Base-by-base conservation (phyloP, 2,329 filamentous ascomycete genomes). In the Sporothrix brunneoviolacea region DNA sequence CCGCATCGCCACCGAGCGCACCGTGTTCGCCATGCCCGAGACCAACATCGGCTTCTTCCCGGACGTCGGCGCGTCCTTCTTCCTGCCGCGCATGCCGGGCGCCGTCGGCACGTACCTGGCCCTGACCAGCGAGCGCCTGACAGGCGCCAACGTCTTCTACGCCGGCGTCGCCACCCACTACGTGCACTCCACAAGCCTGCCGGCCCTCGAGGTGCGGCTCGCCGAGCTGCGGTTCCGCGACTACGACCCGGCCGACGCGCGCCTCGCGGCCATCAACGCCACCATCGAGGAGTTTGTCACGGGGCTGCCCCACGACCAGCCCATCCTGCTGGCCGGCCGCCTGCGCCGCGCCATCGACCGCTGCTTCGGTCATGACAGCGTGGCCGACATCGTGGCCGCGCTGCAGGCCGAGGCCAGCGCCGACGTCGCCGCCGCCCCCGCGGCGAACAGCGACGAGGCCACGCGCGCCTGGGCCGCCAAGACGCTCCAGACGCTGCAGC, bases 21-120 rank as follows among this genome's bases (percentile, higher is more conserved):
- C 93, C 6, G 71, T 95, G 42, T 97, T 98, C 62, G 91, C 94
- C 59, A 98, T 98, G 93, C 93, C 93, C 27, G 93, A 98, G 72
- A 98, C 93, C 4, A 95, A 83, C 8, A 98, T 98, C 63, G 93
- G 93, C 35, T 96, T 97, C 76, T 98, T 98, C 76, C 93, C 94
- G 7, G 94, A 98, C 63, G 93, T 98, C 43, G 93, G 93, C 54
- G 94, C 86, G 28, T 94, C 88, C 10, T 98, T 97, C 74, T 97
- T 97, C 76, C 75, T 98, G 48, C 88, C 93, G 15, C 80, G 90
- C 56, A 83, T 98, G 75, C 83, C 94, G 61, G 93, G 93, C 44
- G 74, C 83, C 53, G 70, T 95, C 50, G 93, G 93, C 51, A 95
- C 88, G 18, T 98, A 97, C 69, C 82, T 98, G 38, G 93, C 90